phyloP scores from a whole-genome alignment of 176 grass and related monocot species.

The Zoysia japonica region DNA sequence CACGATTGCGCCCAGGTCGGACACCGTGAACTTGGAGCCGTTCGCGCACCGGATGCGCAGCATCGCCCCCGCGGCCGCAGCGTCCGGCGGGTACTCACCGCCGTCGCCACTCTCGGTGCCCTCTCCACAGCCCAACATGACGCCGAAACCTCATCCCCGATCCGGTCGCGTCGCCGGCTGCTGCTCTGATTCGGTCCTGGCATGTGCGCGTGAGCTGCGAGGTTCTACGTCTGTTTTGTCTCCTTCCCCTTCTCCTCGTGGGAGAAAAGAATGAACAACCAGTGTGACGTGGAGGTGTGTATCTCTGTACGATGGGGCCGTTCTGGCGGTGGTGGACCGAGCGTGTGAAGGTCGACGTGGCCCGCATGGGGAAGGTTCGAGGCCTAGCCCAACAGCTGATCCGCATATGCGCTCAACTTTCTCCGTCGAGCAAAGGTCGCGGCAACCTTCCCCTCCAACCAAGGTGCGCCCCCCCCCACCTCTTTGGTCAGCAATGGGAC shows the following conservation, averaged over 20 bases:
- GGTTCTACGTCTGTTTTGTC: not conserved
- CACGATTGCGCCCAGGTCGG: slow-evolving; percentile 58
- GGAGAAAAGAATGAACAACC: not conserved
- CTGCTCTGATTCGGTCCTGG: slow-evolving; percentile 41
- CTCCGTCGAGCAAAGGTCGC: too few species aligned
- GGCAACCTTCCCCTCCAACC: too few species aligned
- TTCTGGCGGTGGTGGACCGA: not conserved
- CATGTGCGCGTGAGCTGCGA: slow-evolving; percentile 41
- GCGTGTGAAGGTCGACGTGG: not conserved
- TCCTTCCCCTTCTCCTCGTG: not conserved
- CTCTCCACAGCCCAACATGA: slow-evolving; percentile 51
- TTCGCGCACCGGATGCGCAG: slow-evolving; percentile 80
- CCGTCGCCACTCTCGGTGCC: slow-evolving; percentile 34
- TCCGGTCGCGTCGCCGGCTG: slow-evolving; percentile 39
- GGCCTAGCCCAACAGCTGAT: slow-evolving; percentile 2
- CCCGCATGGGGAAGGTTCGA: slow-evolving; percentile 42
- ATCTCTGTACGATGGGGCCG: slow-evolving; percentile 8
- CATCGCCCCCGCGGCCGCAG: slow-evolving; percentile 33
- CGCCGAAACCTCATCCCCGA: slow-evolving; percentile 36
- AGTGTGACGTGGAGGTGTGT: slow-evolving; percentile 23
- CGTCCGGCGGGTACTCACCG: slow-evolving; percentile 33
- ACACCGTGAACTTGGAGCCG: slow-evolving; percentile 77
- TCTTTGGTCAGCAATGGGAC: too few species aligned
- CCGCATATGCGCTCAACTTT: not conserved
- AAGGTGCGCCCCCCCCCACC: too few species aligned